Evolutionary conservation across 306 rosid genomes (phyloP), one percentile per base, ranked within the genome.

Genomic region (Lathyrus oleraceus): DNA sequence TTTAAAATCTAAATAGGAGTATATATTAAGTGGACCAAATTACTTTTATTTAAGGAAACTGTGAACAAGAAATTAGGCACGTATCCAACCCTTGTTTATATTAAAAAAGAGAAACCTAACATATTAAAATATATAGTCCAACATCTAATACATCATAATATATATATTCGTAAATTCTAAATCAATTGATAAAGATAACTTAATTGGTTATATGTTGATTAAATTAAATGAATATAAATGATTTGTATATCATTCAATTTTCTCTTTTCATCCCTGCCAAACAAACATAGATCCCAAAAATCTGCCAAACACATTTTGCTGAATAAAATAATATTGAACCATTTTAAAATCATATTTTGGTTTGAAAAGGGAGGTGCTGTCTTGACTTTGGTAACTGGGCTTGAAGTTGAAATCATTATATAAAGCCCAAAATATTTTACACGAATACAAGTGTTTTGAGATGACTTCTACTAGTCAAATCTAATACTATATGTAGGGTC

Each of bases 371-470:
- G 68, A 65, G 19, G 47, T 75, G 73, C 61, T 6, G 19, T 39
- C 39, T 27, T 68, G 76, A 70, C 76, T 62, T 52, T 25, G 76
- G 57, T 19, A 21, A 32, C 3, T 75, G 52, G 58, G 40, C 58
- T 57, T 56, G 30, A 75, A 75, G 19, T 67, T 32, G 61, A 66
- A 38, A 53, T 57, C 16, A 17, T 5, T 19, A 20, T 0, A 17
- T 7, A 49, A 45, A 72, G 59, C 51, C 61, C 25, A 72, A 60
- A 60, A 20, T 40, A 54, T 40, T 28, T 36, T 51, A 6, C 70
- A 43, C 42, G 12, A 65, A 23, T 17, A 1, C 20, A 35, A 77
- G 76, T 21, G 76, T 38, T 63, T 45, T 20, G 36, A 35, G 27
- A 32, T 23, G 67, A 53, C 67, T 70, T 63, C 8, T 5, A 19